Base-by-base conservation (phyloP, 1,139 yeast genomes). In the Kodamaea plutei region DNA sequence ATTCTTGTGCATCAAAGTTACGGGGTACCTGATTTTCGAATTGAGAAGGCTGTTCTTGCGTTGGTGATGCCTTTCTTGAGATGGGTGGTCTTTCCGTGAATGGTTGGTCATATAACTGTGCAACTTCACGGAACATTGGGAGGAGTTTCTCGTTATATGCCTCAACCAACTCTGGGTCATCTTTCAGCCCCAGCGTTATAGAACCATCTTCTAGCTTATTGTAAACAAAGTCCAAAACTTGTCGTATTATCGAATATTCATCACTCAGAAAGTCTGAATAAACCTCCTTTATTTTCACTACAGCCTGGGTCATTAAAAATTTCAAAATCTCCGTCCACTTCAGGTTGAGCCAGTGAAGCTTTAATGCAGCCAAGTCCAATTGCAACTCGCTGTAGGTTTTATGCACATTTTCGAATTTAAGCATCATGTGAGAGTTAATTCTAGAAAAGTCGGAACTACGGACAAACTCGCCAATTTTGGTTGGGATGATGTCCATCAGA, bases 311-410 rank as follows among this genome's bases (percentile, higher is more conserved):
- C 10, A 28, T 29, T 20, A 35, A 15, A 21, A 30, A 28, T 12
- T 22, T 23, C 9, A 35, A 5, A n/a, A 35, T 28, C 7, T 35
- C 34, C 7, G 15, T 15, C 38, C 38, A 35, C 23, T 35, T 35
- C 23, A 28, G 27, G 20, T 30, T 21, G 12, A 33, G 16, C 38
- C 38, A 35, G 4, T 24, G 20, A 12, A 27, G 19, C 10, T 31
- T 32, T 14, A 32, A 26, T 12, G 22, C 29, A n/a, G 28, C 34
- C 29, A 35, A 25, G 20, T 35, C 88, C 87, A 80, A 42, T 75
- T 67, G 20, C 61, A 58, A 23, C 14, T 26, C 20, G 21, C 9
- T 21, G 20, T 35, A 35, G 15, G 18, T 21, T 18, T 24, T 17
- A 18, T 17, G 11, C 8, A 31, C 18, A 17, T 16, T 21, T 6